Conservation (phyloP, 2,329 filamentous ascomycete genomes). For the Claviceps spartinae region DNA sequence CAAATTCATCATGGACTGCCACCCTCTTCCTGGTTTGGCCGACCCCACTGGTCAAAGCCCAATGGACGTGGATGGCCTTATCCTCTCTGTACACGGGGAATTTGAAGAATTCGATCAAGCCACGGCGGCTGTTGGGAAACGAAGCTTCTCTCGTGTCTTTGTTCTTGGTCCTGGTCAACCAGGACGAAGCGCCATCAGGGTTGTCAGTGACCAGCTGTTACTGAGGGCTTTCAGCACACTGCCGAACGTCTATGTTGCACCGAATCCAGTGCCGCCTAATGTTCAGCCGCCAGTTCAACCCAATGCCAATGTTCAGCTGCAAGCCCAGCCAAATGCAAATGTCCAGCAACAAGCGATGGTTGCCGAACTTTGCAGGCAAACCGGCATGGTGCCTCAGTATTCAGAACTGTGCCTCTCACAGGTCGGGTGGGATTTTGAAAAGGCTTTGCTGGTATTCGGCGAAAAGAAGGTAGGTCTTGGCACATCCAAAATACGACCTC, state of each 20-base stretch:
- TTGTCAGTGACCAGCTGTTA: slow-evolving; percentile 67
- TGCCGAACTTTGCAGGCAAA: slow-evolving; percentile 60
- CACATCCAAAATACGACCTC: neutral
- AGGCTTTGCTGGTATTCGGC: slow-evolving; percentile 62
- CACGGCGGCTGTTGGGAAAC: slow-evolving; percentile 44
- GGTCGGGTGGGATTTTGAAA: slow-evolving; percentile 66
- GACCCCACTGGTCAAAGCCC: slow-evolving; percentile 53
- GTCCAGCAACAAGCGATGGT: slow-evolving; percentile 55
- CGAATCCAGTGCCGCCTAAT: slow-evolving; percentile 9
- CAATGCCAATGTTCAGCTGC: slow-evolving; percentile 32
- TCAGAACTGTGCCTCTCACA: slow-evolving; percentile 70
- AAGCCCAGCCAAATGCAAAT: slow-evolving; percentile 24
- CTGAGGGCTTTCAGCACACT: slow-evolving; percentile 51
- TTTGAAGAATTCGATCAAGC: slow-evolving; percentile 59
- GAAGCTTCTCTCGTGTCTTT: slow-evolving; percentile 74
- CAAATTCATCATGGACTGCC: slow-evolving; percentile 76
- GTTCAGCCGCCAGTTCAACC: slow-evolving; percentile 4
- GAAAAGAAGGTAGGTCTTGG: slow-evolving; percentile 50
- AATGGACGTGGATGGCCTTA: slow-evolving; percentile 61
- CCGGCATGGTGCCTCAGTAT: slow-evolving; percentile 67
- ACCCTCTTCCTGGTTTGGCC: slow-evolving; percentile 55
- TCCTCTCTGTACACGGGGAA: slow-evolving; percentile 69
- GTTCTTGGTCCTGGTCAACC: slow-evolving; percentile 62
- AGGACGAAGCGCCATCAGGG: slow-evolving; percentile 50
- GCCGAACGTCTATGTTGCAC: slow-evolving; percentile 26